Conservation (phyloP, 1,284 basidiomycete species). For the Ustilago bromivora region DNA sequence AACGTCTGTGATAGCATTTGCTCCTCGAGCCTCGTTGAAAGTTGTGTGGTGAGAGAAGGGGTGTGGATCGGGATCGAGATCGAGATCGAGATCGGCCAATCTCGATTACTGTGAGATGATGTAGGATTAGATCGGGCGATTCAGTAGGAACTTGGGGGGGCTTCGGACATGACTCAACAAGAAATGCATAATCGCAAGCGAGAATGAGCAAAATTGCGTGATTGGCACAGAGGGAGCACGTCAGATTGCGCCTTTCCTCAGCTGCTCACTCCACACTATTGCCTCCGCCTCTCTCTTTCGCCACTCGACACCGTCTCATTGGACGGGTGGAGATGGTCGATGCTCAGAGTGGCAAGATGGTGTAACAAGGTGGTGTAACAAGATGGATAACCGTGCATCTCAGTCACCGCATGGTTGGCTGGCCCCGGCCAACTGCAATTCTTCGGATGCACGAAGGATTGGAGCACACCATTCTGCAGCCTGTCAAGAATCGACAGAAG, state of each 20-base stretch:
- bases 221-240: conserved; percentile 4
- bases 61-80: too few species aligned
- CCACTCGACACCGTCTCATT: background rate
- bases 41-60: background rate
- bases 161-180: too few species aligned
- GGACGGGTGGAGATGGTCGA: background rate
- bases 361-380: background rate
- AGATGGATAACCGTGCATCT: conserved; percentile 13
- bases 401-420: background rate
- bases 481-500: background rate
- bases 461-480: conserved; percentile 4
- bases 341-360: too few species aligned
- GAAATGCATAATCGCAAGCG: too few species aligned
- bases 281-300: too few species aligned
- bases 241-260: conserved; percentile 12
- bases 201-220: conserved; percentile 11
- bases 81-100: too few species aligned
- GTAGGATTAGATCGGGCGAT: too few species aligned
- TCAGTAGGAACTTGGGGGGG: background rate
- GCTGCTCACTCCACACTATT: background rate
- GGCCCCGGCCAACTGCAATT: background rate
- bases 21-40: background rate
- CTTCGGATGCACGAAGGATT: background rate
- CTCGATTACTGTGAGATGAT: too few species aligned
- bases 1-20: background rate